Evolutionary conservation across 2,329 filamentous ascomycete genomes (phyloP), one percentile per base, ranked within the genome.

Genomic region (Emergomyces africanus): DNA sequence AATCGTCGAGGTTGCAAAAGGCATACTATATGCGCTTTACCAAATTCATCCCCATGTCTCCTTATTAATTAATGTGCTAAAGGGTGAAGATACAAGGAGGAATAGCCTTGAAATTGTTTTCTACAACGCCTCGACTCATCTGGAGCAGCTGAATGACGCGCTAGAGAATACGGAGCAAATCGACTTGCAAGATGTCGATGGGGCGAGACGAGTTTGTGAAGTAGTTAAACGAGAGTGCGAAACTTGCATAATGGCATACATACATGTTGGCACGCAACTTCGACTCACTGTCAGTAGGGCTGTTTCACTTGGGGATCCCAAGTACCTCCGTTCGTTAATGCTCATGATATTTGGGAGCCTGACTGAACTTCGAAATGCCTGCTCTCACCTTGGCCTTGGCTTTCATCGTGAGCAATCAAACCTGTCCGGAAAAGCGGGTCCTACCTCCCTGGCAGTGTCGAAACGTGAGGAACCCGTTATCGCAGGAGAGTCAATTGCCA

Each of bases 361-460:
- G 54, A 70, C 82, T 51, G 83, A 85, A 67, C 73, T 83, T 61
- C 79, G 81, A 56, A 85, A 85, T 67, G 79, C 81, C 46, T 82
- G 80, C 66, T 72, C 74, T 25, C 74, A 77, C 57, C 73, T 84
- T 55, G 78, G 78, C n/a, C 59, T 68, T 60, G 61, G 64, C 66
- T 25, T 64, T 63, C 60, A 64, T 61, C 33, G 64, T 64, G 30
- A 72, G 67, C 33, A 67, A 65, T 33, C 58, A 62, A 53, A 66
- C 70, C 56, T 64, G 15, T n/a, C 28, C 14, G 44, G 39, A 20
- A 61, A 60, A 25, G 59, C 57, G 15, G 20, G 46, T 28, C 37
- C 33, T n/a, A 28, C 54, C 14, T 53, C 42, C n/a, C 67, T 55
- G 71, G 70, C 51, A 66, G 69, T 18, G 66, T 57, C 44, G 70